phyloP scores from a whole-genome alignment of 495 filamentous ascomycete genomes.

The Glarea lozoyensis region DNA sequence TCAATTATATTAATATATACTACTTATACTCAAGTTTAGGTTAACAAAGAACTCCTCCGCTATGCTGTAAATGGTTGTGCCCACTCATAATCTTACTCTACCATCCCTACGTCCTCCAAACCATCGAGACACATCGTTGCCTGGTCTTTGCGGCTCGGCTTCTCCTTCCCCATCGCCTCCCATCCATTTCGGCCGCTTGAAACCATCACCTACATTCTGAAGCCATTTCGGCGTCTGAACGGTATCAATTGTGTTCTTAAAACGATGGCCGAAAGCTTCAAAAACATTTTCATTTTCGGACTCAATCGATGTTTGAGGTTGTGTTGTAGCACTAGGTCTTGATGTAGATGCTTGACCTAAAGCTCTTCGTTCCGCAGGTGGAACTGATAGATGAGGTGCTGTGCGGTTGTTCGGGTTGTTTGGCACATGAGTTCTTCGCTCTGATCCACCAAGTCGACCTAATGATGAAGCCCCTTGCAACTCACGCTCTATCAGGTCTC shows the following conservation, averaged over 20 bases:
- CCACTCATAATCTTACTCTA: conserved; percentile 16
- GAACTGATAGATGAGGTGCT: conserved; percentile 16
- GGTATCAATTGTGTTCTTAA: conserved; percentile 86
- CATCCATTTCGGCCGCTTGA: conserved; percentile 83
- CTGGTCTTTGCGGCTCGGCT: conserved; percentile 7
- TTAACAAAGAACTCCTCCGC: conserved; percentile 16
- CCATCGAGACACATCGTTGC: conserved; percentile 21
- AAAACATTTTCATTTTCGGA: conserved; percentile 75
- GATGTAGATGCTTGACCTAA: conserved; percentile 9
- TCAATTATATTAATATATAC: no score
- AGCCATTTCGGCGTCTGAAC: conserved; percentile 76
- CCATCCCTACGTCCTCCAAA: conserved; percentile 24
- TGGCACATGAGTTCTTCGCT: conserved; percentile 11
- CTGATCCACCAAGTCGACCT: conserved; percentile 20
- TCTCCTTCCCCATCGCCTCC: conserved; percentile 39
- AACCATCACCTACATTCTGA: conserved; percentile 50
- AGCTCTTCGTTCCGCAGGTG: conserved; percentile 12
- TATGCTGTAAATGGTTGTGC: conserved; percentile 9
- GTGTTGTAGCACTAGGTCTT: conserved; percentile 10
- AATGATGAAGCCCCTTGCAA: conserved; percentile 54
- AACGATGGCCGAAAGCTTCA: conserved; percentile 69
- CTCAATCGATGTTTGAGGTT: conserved; percentile 24
- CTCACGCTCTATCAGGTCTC: conserved; percentile 89
- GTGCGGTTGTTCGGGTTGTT: conserved; percentile 18
- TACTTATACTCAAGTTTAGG: conserved; percentile 12